phyloP scores from a whole-genome alignment of 176 grass and related monocot species.

The Tillandsia fasciculata region DNA sequence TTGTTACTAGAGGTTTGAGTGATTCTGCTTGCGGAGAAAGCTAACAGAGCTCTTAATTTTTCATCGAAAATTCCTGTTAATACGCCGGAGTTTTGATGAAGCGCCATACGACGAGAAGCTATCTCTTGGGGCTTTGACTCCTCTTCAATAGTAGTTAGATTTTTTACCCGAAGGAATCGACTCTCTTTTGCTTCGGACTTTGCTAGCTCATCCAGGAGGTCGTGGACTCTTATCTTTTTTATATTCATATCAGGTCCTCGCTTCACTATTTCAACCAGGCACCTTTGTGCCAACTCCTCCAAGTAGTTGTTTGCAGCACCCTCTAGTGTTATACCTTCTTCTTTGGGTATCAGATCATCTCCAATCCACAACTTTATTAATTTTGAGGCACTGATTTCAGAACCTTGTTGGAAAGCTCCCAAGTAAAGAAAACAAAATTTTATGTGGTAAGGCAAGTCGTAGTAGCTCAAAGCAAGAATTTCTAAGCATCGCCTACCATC shows the following conservation, averaged over 20 bases:
- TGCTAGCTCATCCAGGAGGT: neutral
- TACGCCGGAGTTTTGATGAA: neutral
- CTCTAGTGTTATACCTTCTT: neutral
- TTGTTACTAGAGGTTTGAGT: neutral
- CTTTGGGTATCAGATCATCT: neutral
- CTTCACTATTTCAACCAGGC: neutral
- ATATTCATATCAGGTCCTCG: neutral
- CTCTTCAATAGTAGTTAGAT: neutral
- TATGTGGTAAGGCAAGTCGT: neutral
- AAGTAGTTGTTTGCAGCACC: neutral
- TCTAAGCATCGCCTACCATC: neutral
- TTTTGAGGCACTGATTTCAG: neutral
- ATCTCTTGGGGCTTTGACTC: neutral
- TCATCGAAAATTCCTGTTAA: neutral
- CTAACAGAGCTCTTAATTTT: neutral
- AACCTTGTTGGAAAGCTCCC: neutral
- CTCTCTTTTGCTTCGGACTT: neutral
- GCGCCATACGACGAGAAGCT: neutral
- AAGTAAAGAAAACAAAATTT: conserved; percentile 6
- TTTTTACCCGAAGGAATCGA: neutral
- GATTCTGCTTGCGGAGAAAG: neutral
- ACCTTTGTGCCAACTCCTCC: neutral
- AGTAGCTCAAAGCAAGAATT: conserved; percentile 1
- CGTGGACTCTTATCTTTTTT: neutral
- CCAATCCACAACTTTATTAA: neutral